A percentile compares a stretch with the other conserved stretches of the same genome.
Evolutionary conservation across 257 asterid species (phyloP).

Genomic region (Prunella vulgaris): DNA sequence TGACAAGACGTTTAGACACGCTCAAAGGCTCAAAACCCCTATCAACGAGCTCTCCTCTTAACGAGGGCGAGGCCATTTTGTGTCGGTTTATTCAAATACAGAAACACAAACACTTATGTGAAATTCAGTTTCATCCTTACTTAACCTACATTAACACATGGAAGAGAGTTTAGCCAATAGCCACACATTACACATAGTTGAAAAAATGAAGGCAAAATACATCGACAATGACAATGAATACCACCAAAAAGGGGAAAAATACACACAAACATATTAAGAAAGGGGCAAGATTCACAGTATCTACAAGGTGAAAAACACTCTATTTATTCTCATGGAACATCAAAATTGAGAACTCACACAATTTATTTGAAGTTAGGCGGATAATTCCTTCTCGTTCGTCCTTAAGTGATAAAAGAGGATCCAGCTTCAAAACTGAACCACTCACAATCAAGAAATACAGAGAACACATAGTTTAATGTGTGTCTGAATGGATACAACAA

Average conservation of each 20-base stretch:
- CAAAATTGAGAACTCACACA: conserved; percentile 13
- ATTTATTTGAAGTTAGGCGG: background rate
- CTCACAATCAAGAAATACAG: conserved; percentile 7
- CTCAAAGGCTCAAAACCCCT: conserved; percentile 61
- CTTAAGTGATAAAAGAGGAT: background rate
- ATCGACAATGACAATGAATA: background rate
- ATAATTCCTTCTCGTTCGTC: background rate
- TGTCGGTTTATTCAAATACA: conserved; percentile 15
- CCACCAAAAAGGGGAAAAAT: background rate
- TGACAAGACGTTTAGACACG: conserved; percentile 60
- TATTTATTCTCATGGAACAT: background rate
- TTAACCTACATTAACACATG: conserved; percentile 33
- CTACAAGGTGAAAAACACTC: background rate
- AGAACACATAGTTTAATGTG: background rate
- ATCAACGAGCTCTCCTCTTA: conserved; percentile 38
- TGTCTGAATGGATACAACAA: background rate
- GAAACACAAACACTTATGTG: conserved; percentile 19
- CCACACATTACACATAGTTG: background rate
- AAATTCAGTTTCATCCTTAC: conserved; percentile 13
- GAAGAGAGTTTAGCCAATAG: conserved; percentile 12
- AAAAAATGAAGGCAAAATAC: background rate
- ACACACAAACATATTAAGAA: background rate
- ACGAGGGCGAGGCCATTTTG: conserved; percentile 40
- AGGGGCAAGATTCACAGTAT: background rate
- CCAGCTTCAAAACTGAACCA: background rate